Percentiles rank a stretch among this genome's conserved stretches.
Conservation (phyloP, 1,284 basidiomycete species). For the Singerocomus rubriflavus region DNA sequence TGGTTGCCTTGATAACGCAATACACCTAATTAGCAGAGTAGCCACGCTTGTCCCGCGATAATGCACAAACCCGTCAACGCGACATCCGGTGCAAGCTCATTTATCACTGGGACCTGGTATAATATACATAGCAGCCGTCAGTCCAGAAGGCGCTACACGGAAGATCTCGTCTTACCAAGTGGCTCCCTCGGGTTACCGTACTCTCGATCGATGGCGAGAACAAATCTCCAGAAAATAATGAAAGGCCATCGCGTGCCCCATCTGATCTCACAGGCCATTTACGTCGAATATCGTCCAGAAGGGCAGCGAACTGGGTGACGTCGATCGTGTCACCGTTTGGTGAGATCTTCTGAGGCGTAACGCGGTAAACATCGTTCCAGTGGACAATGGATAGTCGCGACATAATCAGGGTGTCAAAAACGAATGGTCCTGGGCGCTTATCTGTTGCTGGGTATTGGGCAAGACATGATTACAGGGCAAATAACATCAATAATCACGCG, state of each 20-base stretch:
- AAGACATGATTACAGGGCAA: not conserved
- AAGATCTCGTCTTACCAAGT: constrained; percentile 63
- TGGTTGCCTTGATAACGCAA: constrained; percentile 50
- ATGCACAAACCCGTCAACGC: constrained; percentile 53
- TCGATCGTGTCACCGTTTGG: constrained; percentile 61
- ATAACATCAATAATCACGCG: not conserved
- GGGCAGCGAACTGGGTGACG: constrained; percentile 69
- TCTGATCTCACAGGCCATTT: constrained; percentile 50
- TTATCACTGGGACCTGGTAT: constrained; percentile 75
- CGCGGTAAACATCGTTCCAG: constrained; percentile 78
- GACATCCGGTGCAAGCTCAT: constrained; percentile 65
- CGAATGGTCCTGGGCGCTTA: not conserved
- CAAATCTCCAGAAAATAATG: constrained; percentile 86
- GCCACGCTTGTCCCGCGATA: not conserved
- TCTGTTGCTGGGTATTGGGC: constrained; percentile 5
- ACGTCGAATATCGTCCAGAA: constrained; percentile 57
- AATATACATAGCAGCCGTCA: constrained; percentile 21
- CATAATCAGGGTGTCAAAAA: constrained; percentile 17
- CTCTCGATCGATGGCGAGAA: constrained; percentile 87
- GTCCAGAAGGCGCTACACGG: not conserved
- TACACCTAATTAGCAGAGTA: constrained; percentile 4
- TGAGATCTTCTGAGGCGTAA: constrained; percentile 63
- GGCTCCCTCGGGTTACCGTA: constrained; percentile 84
- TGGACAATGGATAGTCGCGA: constrained; percentile 42
- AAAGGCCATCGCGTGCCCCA: constrained; percentile 65